Evolutionary conservation across 257 asterid species (phyloP).

Genomic region (Pogostemon cablin): DNA sequence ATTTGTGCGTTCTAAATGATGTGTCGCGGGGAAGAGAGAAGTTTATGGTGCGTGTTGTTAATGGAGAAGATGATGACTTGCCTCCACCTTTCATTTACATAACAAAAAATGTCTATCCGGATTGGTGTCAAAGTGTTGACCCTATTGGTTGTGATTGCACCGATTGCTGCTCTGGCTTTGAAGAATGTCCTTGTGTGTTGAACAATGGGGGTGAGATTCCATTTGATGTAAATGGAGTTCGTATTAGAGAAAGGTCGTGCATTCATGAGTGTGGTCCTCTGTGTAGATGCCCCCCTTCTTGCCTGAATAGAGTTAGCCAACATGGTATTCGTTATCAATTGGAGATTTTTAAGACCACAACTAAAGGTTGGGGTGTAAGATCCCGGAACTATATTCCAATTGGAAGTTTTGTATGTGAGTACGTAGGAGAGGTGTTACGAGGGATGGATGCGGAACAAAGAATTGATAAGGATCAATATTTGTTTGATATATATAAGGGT

Average conservation of each 20-base stretch:
- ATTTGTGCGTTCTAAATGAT: conserved; percentile 41
- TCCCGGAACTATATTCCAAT: conserved; percentile 51
- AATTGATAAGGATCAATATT: conserved; percentile 61
- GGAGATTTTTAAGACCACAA: conserved; percentile 71
- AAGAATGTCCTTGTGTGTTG: conserved; percentile 53
- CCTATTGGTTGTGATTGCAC: conserved; percentile 67
- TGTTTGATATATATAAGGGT: conserved; percentile 57
- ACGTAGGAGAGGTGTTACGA: conserved; percentile 64
- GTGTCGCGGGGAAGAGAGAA: conserved; percentile 62
- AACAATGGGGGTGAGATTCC: conserved; percentile 68
- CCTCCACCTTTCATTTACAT: conserved; percentile 58
- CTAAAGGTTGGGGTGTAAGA: conserved; percentile 91
- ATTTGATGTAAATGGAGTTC: conserved; percentile 55
- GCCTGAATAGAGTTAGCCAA: conserved; percentile 76
- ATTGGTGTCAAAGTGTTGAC: conserved; percentile 34
- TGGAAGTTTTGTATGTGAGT: conserved; percentile 83
- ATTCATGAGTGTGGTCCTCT: conserved; percentile 85
- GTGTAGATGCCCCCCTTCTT: conserved; percentile 77
- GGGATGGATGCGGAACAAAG: conserved; percentile 68
- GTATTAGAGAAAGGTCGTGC: conserved; percentile 42
- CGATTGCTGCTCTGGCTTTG: conserved; percentile 62
- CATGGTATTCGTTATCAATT: conserved; percentile 50
- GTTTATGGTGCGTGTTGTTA: conserved; percentile 58
- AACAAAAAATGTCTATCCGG: conserved; percentile 50
- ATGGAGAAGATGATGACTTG: conserved; percentile 47